Conservation (phyloP, 2,329 filamentous ascomycete species). For the Dothideomycetes sp. region DNA sequence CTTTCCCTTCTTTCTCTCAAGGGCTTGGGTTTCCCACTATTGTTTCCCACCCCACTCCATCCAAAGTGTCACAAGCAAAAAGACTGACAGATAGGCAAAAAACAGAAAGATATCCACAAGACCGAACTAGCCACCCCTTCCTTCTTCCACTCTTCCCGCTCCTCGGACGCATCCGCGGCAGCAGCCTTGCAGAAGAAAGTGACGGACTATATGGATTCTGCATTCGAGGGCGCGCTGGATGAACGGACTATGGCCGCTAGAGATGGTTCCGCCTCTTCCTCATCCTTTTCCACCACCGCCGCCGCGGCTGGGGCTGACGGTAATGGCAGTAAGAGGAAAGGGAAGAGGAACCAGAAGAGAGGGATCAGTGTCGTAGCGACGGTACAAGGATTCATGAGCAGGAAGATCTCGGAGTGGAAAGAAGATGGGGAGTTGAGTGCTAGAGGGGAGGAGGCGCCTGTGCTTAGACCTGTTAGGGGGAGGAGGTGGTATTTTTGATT, state of each 20-base stretch:
- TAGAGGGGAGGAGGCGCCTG: conserved; percentile 10
- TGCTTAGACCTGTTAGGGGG: conserved; percentile 15
- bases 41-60: background rate
- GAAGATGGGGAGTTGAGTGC: conserved; percentile 2
- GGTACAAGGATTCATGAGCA: conserved; percentile 10
- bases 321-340: too few relatives aligned
- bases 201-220: background rate
- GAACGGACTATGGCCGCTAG: background rate
- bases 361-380: background rate
- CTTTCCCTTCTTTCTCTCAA: background rate
- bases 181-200: background rate
- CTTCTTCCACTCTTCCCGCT: background rate
- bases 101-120: background rate
- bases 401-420: conserved; percentile 7
- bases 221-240: conserved; percentile 5
- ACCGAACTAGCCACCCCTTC: background rate
- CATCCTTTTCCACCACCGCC: conserved; percentile 2
- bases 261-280: background rate
- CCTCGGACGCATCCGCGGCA: background rate
- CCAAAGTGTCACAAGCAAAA: too few relatives aligned
- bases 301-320: conserved; percentile 5
- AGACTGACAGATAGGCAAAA: too few relatives aligned
- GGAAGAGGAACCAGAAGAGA: too few relatives aligned
- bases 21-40: background rate
- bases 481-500: conserved; percentile 13